Percentiles rank a stretch among this genome's conserved stretches.
These are phyloP conservation scores for Colletotrichum lupini DNA, from an alignment of 2,329 filamentous ascomycete species.

Conservation along the genomic window DNA sequence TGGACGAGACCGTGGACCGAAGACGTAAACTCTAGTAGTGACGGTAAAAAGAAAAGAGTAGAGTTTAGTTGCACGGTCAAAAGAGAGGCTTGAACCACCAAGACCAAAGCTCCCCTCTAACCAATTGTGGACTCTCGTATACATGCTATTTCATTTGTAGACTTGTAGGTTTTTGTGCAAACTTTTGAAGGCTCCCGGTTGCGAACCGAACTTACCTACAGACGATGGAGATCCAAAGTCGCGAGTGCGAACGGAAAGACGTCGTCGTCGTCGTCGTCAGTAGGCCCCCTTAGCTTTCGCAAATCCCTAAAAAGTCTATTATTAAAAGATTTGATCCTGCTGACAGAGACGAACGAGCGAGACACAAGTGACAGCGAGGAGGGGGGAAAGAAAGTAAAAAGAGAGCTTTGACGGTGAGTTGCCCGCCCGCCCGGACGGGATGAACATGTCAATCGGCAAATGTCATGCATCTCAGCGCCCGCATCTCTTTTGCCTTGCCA, in stretches of 20 bases:
- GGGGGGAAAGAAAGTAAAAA: background rate
- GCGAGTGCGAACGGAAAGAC: background rate
- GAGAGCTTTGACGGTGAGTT: background rate
- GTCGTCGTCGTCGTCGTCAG: too few species aligned
- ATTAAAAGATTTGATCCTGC: background rate
- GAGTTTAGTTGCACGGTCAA: background rate
- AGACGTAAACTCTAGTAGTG: background rate
- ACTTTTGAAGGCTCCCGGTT: background rate
- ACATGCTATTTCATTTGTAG: background rate
- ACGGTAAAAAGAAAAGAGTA: background rate
- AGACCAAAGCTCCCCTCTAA: background rate
- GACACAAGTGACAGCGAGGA: background rate
- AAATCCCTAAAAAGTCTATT: background rate
- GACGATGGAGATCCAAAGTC: background rate
- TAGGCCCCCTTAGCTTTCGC: background rate
- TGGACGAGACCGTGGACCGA: background rate
- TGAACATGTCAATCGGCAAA: constrained; percentile 25
- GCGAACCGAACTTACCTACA: too few species aligned
- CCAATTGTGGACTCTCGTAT: background rate
- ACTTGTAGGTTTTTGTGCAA: background rate
- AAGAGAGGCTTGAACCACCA: background rate
- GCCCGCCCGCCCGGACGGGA: constrained; percentile 17
- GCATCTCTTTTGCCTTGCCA: constrained; percentile 23
- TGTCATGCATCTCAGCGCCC: constrained; percentile 32
- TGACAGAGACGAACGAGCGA: background rate